phyloP scores from a whole-genome alignment of 2,329 filamentous ascomycete genomes.

The Diaporthe ampelina region DNA sequence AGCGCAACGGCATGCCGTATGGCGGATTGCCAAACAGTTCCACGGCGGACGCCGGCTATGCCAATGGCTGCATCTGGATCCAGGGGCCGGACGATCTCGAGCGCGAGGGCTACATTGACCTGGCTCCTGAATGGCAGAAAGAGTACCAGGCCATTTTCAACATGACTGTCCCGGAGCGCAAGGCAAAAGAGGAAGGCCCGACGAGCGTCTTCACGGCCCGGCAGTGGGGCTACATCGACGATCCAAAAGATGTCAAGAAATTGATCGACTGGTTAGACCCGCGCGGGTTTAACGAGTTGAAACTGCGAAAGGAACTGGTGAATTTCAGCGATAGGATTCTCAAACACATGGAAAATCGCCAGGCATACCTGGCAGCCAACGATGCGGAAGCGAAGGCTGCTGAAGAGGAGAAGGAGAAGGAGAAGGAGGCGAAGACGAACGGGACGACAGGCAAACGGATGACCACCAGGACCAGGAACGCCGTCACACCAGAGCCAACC shows the following conservation, averaged over 20 bases:
- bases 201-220: conserved; percentile 82
- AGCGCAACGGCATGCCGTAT: conserved; percentile 98
- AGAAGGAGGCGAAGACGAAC: conserved; percentile 44
- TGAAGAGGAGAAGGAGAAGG: conserved; percentile 55
- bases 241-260: conserved; percentile 81
- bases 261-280: conserved; percentile 91
- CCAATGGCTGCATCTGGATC: conserved; percentile 96
- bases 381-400: conserved; percentile 53
- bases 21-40: conserved; percentile 89
- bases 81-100: conserved; percentile 95
- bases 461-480: conserved; percentile 62
- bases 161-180: conserved; percentile 88
- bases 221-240: conserved; percentile 94
- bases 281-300: conserved; percentile 87
- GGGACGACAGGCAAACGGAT: conserved; percentile 53
- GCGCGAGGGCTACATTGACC: conserved; percentile 86
- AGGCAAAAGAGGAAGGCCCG: conserved; percentile 85
- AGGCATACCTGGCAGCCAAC: conserved; percentile 74
- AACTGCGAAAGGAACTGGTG: conserved; percentile 88
- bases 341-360: conserved; percentile 84
- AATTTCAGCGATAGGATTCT: conserved; percentile 82
- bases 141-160: conserved; percentile 84
- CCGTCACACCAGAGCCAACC: conserved; percentile 60
- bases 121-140: conserved; percentile 77
- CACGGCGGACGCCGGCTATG: conserved; percentile 88